Evolutionary conservation across 176 grass and related monocot species (phyloP), one percentile per base, ranked within the genome.

Genomic region (Avena sativa): DNA sequence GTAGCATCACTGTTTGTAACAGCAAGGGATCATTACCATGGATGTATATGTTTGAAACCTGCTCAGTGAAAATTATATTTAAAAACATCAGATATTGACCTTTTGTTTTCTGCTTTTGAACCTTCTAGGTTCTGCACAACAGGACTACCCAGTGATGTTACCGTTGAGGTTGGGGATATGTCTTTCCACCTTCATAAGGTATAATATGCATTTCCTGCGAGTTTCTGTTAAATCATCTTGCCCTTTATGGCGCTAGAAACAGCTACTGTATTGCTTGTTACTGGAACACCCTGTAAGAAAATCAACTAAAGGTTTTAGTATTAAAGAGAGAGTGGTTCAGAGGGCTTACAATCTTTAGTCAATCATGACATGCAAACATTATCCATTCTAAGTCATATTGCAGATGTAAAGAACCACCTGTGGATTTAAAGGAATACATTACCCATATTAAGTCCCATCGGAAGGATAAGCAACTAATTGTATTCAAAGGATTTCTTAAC

Each of bases 161-260:
- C 86, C 36, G 82, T 98, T 85, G 96, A 98, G 83, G 93, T 94
- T 89, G 90, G 86, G 43, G 90, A 92, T 57, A 98, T 98, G 92
- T 98, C 90, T 85, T 98, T 98, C 88, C 96, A 98, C 82, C 96
- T 98, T 81, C 96, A 98, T 79, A 98, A 98, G 96, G 96, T 98
- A 91, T 98, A 91, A 74, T 52, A 3, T 53, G 38, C 25, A 23
- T 87, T 84, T 78, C 53, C 26, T 76, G 3, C 58, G 10, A 57
- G 16, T 76, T 0, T 14, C 5, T 87, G 52, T 38, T 38, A 80
- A 66, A 32, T 63, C 47, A 8, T 72, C 20, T 56, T 9, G 12
- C 17, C 26, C 13, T 80, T 56, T 47, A 32, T 56, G 34, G 20
- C 15, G 13, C 46, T 74, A 81, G 17, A 87, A 80, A 69, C 3